Percentiles rank a stretch among this genome's conserved stretches.
phyloP scores from a whole-genome alignment of 169 alveolate genomes.

The Plasmodium berghei region DNA sequence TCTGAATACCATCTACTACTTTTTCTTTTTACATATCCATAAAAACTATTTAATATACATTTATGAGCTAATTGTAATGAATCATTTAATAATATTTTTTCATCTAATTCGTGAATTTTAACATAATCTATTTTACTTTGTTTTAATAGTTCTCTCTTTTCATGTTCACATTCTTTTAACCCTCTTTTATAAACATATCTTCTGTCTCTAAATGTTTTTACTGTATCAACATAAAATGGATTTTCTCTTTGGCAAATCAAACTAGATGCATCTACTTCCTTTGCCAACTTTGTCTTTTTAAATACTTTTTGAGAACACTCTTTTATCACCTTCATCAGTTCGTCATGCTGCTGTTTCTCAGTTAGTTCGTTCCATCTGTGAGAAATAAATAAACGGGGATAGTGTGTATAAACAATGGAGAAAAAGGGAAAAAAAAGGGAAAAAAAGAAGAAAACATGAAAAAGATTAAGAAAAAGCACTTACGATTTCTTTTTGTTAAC shows the following conservation, averaged over 20 bases:
- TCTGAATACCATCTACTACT: slow-evolving; percentile 99
- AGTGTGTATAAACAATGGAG: neutral
- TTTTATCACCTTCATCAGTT: slow-evolving; percentile 93
- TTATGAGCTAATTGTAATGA: slow-evolving; percentile 99
- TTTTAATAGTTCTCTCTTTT: slow-evolving; percentile 85
- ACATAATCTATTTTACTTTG: slow-evolving; percentile 86
- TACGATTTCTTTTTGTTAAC: slow-evolving; percentile 64
- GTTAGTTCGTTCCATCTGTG: slow-evolving; percentile 87
- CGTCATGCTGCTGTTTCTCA: slow-evolving; percentile 88
- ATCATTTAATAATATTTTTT: slow-evolving; percentile 93
- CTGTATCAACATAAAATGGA: slow-evolving; percentile 98
- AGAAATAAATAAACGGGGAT: neutral
- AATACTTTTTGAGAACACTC: slow-evolving; percentile 83
- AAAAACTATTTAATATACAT: slow-evolving; percentile 98
- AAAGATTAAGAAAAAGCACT: neutral
- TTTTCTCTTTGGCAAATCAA: slow-evolving; percentile 99
- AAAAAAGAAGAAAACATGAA: neutral
- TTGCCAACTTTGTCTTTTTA: slow-evolving; percentile 80
- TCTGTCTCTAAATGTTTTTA: slow-evolving; percentile 95
- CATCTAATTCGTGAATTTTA: slow-evolving; percentile 91
- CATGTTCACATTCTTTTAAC: slow-evolving; percentile 89
- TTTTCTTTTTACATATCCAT: slow-evolving; percentile 99
- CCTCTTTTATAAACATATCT: slow-evolving; percentile 95
- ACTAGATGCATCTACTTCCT: slow-evolving; percentile 85
- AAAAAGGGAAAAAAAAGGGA: neutral